Evolutionary conservation across 192 early-diverging fungal species (phyloP).

Genomic region (Dissophora ornata): DNA sequence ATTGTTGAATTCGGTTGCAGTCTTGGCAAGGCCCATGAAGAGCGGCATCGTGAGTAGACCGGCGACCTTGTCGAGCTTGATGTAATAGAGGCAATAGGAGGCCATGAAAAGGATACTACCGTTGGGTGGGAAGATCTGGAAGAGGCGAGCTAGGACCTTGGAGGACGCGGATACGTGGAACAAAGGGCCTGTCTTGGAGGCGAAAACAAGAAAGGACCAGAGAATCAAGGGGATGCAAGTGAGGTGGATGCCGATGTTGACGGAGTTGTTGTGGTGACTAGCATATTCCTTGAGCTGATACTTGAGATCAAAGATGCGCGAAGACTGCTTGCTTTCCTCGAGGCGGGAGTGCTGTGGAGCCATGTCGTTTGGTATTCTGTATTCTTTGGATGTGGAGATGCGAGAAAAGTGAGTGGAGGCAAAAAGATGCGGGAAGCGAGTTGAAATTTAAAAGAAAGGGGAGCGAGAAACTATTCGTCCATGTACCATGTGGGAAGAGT

Average conservation of each 20-base stretch:
- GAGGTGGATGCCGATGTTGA: slow-evolving; percentile 86
- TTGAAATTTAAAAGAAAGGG: background rate
- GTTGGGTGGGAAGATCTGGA: slow-evolving; percentile 14
- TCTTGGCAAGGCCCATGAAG: slow-evolving; percentile 63
- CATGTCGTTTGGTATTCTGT: background rate
- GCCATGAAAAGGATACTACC: slow-evolving; percentile 56
- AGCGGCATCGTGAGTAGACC: slow-evolving; percentile 63
- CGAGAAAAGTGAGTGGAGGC: too few relatives aligned
- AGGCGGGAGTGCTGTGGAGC: slow-evolving; percentile 9
- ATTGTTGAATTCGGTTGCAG: slow-evolving; percentile 67
- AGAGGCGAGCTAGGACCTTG: slow-evolving; percentile 37
- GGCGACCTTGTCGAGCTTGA: slow-evolving; percentile 72
- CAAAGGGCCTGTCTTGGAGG: slow-evolving; percentile 54
- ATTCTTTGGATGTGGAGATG: too few relatives aligned
- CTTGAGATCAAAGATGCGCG: slow-evolving; percentile 74
- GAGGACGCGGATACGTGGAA: slow-evolving; percentile 43
- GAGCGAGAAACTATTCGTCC: too few relatives aligned
- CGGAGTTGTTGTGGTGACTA: slow-evolving; percentile 79
- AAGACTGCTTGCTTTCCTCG: background rate
- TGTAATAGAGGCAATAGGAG: slow-evolving; percentile 79
- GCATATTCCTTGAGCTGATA: slow-evolving; percentile 83
- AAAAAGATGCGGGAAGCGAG: too few relatives aligned
- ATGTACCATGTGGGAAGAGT: too few relatives aligned
- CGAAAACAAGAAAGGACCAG: slow-evolving; percentile 77
- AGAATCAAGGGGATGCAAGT: slow-evolving; percentile 89